Conservation (phyloP, 495 filamentous ascomycete genomes). For the Staphylotrichum tortipilum region DNA sequence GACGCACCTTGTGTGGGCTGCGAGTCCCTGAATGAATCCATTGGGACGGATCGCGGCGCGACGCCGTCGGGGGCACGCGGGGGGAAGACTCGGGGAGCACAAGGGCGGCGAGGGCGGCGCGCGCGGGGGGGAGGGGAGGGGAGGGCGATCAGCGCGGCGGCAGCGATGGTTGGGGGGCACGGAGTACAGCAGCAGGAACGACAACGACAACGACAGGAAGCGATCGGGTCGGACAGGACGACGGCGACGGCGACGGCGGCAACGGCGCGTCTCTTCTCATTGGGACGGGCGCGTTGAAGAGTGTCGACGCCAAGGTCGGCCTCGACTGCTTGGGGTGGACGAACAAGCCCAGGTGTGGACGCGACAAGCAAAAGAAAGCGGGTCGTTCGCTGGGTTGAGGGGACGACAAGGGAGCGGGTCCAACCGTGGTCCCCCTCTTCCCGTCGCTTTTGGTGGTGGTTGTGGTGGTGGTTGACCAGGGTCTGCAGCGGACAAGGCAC, state of each 20-base stretch:
- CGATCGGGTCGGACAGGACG: background rate
- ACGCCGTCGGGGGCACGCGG: background rate
- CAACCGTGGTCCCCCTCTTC: too few species aligned
- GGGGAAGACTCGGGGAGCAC: background rate
- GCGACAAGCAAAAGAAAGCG: conserved; percentile 4
- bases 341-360: background rate
- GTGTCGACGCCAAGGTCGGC: background rate
- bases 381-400: conserved; percentile 7
- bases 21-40: conserved; percentile 18
- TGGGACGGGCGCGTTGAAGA: background rate
- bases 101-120: background rate
- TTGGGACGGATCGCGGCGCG: conserved; percentile 5
- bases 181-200: too few species aligned
- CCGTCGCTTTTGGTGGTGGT: too few species aligned
- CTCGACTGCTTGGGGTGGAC: background rate
- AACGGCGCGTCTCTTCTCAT: conserved; percentile 3
- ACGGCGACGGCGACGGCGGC: too few species aligned
- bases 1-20: conserved; percentile 24
- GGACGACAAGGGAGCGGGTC: conserved; percentile 5
- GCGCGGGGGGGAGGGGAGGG: too few species aligned
- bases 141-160: too few species aligned
- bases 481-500: too few species aligned
- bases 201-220: background rate
- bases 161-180: too few species aligned
- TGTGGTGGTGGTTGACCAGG: conserved; percentile 3